Evolutionary conservation across 73 alveolate genomes (phyloP), one percentile per base, ranked within the genome.

Genomic region (Paramecium sonneborni): DNA sequence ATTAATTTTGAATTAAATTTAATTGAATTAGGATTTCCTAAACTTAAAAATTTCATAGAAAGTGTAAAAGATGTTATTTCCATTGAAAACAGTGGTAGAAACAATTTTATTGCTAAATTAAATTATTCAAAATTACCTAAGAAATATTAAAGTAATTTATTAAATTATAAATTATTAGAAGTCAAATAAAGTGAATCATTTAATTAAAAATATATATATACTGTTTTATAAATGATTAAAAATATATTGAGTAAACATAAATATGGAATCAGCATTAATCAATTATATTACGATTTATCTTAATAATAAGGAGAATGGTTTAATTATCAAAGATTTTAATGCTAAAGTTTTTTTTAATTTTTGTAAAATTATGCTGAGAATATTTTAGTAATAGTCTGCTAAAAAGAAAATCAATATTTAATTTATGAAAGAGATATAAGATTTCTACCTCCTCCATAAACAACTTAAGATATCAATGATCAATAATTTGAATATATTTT

Each of bases 11-110:
- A 79, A 43, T 39, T 79, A 20, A 79, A 79, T 44, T 79, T 79
- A 8, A 46, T 39, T 14, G 90, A 79, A 79, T 79, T 79, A 79
- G 90, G 90, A 6, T 79, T 79, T 44, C 90, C 90, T 10, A 79
- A 79, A 43, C 30, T 79, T 1, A 79, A 79, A 46, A 79, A 79
- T 26, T 79, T 79, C 14, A 79, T 79, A n/a, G 90, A 79, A 23
- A 79, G 90, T 18, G 90, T 79, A 18, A 79, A 79, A n/a, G 90
- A 79, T 46, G 74, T 44, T 1, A 79, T 79, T 24, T 11, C 44
- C 1, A 44, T 79, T 23, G 90, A 79, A 24, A 79, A 79, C n/a
- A 79, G 76, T 39, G 90, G 69, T 23, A 79, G 72, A n/a, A 79
- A 79, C 24, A 79, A 79, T 79, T 79, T 43, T 41, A 34, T 43